Percentiles rank a stretch among this genome's conserved stretches.
These are phyloP conservation scores for Apiotrichum montevideense DNA, from an alignment of 1,284 basidiomycete species.

Conservation along the genomic window DNA sequence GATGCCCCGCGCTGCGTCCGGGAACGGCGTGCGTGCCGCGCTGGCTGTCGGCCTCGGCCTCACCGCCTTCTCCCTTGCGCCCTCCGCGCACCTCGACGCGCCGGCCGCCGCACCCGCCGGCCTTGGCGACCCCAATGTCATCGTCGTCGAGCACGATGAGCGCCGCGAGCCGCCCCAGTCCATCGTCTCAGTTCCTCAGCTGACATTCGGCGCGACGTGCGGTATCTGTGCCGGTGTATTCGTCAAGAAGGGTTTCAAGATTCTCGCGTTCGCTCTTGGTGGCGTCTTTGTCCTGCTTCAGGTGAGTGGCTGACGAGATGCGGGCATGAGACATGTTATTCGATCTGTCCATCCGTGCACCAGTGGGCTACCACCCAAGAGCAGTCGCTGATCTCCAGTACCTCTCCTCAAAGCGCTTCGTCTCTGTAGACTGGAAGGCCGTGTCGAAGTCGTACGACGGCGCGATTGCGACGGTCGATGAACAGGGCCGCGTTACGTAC, in stretches of 20 bases:
- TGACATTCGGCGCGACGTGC: constrained; percentile 78
- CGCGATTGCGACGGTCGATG: constrained; percentile 61
- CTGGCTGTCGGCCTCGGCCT: constrained; percentile 34
- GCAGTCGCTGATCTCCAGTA: constrained; percentile 53
- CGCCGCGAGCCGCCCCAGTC: constrained; percentile 3
- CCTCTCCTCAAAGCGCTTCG: constrained; percentile 60
- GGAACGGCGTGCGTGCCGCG: neutral
- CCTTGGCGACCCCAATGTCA: neutral
- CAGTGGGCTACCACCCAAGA: too few relatives aligned
- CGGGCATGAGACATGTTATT: too few relatives aligned
- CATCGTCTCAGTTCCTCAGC: constrained; percentile 68
- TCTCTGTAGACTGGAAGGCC: constrained; percentile 73
- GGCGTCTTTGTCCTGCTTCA: constrained; percentile 81
- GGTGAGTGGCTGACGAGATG: constrained; percentile 50
- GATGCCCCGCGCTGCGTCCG: neutral
- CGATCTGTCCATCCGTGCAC: too few relatives aligned
- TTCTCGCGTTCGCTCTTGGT: constrained; percentile 74
- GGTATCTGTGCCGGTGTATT: constrained; percentile 89
- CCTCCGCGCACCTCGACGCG: constrained; percentile 10
- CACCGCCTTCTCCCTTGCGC: constrained; percentile 15
- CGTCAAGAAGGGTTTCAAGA: constrained; percentile 84
- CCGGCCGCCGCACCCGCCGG: neutral
- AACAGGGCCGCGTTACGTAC: constrained; percentile 52
- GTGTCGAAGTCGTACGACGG: constrained; percentile 60
- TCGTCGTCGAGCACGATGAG: neutral